A percentile compares a stretch with the other conserved stretches of the same genome.
phyloP scores from a whole-genome alignment of 1,284 basidiomycete genomes.

The Marasmius oreades region DNA sequence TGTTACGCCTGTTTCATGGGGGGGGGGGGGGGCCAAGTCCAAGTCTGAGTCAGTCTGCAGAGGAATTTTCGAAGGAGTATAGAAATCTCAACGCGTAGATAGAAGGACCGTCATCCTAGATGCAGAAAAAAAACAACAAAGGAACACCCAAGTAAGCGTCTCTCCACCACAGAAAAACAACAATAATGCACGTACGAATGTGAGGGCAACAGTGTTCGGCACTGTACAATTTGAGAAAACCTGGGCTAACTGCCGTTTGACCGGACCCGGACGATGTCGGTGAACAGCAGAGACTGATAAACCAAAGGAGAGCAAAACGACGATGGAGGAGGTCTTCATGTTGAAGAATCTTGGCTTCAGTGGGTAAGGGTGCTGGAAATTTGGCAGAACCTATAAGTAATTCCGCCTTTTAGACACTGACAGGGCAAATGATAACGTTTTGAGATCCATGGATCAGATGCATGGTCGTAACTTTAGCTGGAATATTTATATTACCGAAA shows the following conservation, averaged over 20 bases:
- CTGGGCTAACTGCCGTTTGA: constrained; percentile 19
- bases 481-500: no score
- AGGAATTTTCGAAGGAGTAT: not conserved
- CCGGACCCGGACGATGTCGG: no score
- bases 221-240: constrained; percentile 29
- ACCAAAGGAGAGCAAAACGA: not conserved
- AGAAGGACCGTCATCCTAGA: constrained; percentile 47
- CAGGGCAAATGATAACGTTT: no score
- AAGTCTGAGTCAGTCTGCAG: constrained; percentile 1
- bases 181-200: constrained; percentile 33
- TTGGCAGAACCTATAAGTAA: no score
- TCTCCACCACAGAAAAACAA: no score
- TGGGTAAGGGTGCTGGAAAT: no score
- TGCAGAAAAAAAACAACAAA: not conserved
- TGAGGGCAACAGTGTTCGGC: constrained; percentile 38
- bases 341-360: not conserved
- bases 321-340: not conserved
- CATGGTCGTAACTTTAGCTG: no score
- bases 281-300: not conserved
- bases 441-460: no score
- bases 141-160: no score
- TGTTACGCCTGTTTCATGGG: constrained; percentile 27
- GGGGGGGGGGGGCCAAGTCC: no score
- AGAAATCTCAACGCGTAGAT: constrained; percentile 25
- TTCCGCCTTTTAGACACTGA: no score